Percentiles rank a stretch among this genome's conserved stretches.
Evolutionary conservation across 805 yeast genomes (phyloP).

Genomic region (Lachancea quebecensis): DNA sequence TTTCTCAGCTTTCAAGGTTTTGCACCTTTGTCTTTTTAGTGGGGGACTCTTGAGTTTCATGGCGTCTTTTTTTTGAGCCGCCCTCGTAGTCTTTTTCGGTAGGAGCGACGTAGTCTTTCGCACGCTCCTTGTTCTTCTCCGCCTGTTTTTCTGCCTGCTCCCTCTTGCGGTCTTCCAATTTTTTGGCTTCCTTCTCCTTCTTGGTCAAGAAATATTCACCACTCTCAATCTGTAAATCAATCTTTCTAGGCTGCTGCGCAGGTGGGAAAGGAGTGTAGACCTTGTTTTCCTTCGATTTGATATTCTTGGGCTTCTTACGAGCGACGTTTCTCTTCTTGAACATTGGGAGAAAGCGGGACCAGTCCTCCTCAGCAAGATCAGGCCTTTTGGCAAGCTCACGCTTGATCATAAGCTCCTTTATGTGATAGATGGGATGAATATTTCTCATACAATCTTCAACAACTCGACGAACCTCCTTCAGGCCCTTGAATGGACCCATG

Average conservation of each 20-base stretch:
- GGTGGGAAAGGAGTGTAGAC: slow-evolving; percentile 99
- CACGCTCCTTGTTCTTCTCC: slow-evolving; percentile 60
- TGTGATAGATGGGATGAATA: slow-evolving; percentile 95
- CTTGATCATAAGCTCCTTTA: slow-evolving; percentile 95
- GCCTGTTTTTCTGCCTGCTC: slow-evolving; percentile 67
- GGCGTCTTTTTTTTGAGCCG: slow-evolving; percentile 1
- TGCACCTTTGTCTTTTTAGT: not conserved
- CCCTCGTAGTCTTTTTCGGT: slow-evolving; percentile 54
- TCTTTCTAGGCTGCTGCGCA: slow-evolving; percentile 90
- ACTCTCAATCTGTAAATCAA: slow-evolving; percentile 93
- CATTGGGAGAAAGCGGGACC: slow-evolving; percentile 94
- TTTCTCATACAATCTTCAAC: slow-evolving; percentile 98
- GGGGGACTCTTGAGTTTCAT: not conserved
- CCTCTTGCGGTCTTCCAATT: slow-evolving; percentile 68
- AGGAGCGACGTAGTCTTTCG: slow-evolving; percentile 80
- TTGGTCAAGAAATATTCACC: slow-evolving; percentile 96
- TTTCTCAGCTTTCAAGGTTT: not conserved
- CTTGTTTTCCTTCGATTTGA: slow-evolving; percentile 53
- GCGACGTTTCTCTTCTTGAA: slow-evolving; percentile 95
- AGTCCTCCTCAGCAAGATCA: slow-evolving; percentile 89
- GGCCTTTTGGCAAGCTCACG: slow-evolving; percentile 93
- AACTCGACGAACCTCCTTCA: slow-evolving; percentile 85
- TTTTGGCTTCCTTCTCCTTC: slow-evolving; percentile 67
- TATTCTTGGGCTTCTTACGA: slow-evolving; percentile 75
- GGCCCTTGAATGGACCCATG: slow-evolving; percentile 93